Percentiles rank a stretch among this genome's conserved stretches.
Conservation (phyloP, 1,284 basidiomycete species). For the Sphaerobolus stellatus region DNA sequence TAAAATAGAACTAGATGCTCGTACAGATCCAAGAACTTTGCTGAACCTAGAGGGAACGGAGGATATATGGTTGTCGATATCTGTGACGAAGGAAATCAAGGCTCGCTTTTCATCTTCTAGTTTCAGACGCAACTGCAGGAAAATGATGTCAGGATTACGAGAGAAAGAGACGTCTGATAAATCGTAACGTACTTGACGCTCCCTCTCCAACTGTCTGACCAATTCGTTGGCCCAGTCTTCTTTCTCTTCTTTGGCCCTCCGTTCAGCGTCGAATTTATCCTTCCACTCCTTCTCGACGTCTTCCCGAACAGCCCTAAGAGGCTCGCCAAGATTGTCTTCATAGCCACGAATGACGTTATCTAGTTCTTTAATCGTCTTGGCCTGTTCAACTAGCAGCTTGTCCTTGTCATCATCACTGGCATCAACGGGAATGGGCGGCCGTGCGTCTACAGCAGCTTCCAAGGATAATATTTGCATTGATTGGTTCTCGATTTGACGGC, state of each 20-base stretch:
- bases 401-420: constrained; percentile 71
- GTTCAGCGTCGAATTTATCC: constrained; percentile 59
- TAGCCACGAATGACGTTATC: constrained; percentile 69
- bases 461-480: constrained; percentile 78
- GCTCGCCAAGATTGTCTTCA: constrained; percentile 70
- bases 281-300: constrained; percentile 82
- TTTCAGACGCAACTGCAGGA: constrained; percentile 47
- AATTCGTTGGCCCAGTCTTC: constrained; percentile 70
- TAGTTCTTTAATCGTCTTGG: constrained; percentile 66
- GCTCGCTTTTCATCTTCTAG: constrained; percentile 74
- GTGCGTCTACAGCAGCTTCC: constrained; percentile 65
- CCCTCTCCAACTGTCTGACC: constrained; percentile 69
- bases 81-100: constrained; percentile 70
- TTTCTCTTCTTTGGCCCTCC: constrained; percentile 59
- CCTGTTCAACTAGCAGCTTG: constrained; percentile 63
- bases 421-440: constrained; percentile 57
- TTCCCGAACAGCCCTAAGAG: constrained; percentile 68
- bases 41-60: constrained; percentile 8
- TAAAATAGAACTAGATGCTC: not conserved
- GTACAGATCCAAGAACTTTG: constrained; percentile 4
- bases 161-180: not conserved
- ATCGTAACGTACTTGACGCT: constrained; percentile 54
- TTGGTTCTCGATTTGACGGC: constrained; percentile 73
- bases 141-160: not conserved
- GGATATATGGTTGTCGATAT: constrained; percentile 52